Evolutionary conservation across 306 rosid genomes (phyloP).

Genomic region (Vigna radiata): DNA sequence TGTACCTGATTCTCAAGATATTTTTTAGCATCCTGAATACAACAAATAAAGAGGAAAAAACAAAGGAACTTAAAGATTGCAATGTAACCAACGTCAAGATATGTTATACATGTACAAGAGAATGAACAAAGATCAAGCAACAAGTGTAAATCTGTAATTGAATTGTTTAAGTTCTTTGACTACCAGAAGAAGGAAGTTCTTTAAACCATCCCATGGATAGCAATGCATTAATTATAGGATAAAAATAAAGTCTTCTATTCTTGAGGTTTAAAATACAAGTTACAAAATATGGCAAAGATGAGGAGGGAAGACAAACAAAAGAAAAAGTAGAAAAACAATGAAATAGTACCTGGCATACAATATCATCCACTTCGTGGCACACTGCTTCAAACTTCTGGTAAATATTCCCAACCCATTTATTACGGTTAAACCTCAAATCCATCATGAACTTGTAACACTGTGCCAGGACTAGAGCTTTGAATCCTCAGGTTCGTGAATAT

Average conservation of each 20-base stretch:
- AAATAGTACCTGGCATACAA: conserved; percentile 67
- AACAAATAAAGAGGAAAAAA: conserved; percentile 32
- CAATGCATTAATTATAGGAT: not conserved
- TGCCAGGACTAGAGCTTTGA: conserved; percentile 21
- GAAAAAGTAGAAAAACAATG: conserved; percentile 32
- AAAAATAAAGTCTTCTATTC: not conserved
- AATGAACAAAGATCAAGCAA: conserved; percentile 19
- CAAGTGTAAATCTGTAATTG: not conserved
- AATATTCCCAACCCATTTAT: conserved; percentile 76
- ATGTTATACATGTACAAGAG: conserved; percentile 9
- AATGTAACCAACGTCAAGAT: not conserved
- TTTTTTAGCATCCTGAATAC: conserved; percentile 71
- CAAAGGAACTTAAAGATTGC: conserved; percentile 24
- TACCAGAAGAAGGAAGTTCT: not conserved
- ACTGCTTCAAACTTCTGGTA: conserved; percentile 85
- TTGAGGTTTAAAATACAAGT: not conserved
- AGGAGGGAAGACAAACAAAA: not conserved
- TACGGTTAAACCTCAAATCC: conserved; percentile 64
- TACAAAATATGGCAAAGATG: not conserved
- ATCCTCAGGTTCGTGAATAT: conserved; percentile 13
- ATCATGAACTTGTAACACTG: conserved; percentile 44
- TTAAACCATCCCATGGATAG: not conserved
- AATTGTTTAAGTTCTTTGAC: too few species aligned
- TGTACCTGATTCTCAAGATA: conserved; percentile 76
- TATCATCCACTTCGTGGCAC: conserved; percentile 80